phyloP scores from a whole-genome alignment of 805 yeast genomes.

The Candida sakaeoensis region DNA sequence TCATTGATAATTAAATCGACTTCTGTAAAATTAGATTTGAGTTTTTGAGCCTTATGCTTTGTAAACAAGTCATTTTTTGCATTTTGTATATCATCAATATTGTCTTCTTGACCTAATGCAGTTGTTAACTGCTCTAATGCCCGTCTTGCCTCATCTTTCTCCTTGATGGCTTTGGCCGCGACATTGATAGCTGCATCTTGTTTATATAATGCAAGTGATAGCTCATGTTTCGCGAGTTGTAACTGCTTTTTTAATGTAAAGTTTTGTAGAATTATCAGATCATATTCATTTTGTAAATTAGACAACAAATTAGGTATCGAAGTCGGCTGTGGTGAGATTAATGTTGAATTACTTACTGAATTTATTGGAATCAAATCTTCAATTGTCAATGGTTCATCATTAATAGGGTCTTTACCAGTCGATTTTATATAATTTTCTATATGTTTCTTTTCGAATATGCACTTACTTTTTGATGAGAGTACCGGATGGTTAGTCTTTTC shows the following conservation, averaged over 20 bases:
- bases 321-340: conserved; percentile 39
- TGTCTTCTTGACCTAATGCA: conserved; percentile 23
- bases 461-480: conserved; percentile 66
- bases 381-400: conserved; percentile 52
- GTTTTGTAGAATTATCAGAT: conserved; percentile 75
- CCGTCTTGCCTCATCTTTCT: conserved; percentile 67
- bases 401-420: conserved; percentile 72
- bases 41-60: conserved; percentile 33
- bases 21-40: conserved; percentile 14
- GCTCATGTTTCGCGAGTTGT: conserved; percentile 60
- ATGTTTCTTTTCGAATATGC: conserved; percentile 62
- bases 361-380: conserved; percentile 54
- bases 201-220: conserved; percentile 74
- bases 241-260: conserved; percentile 74
- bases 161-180: conserved; percentile 69
- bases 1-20: not conserved
- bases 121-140: conserved; percentile 57
- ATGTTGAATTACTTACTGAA: conserved; percentile 12
- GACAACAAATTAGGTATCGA: conserved; percentile 78
- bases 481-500: conserved; percentile 69
- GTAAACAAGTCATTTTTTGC: conserved; percentile 33
- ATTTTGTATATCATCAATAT: conserved; percentile 6
- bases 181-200: conserved; percentile 91
- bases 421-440: conserved; percentile 60
- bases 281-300: conserved; percentile 86